Conservation (phyloP, 352 stramenopile genomes). For the Phytophthora ohioensis region DNA sequence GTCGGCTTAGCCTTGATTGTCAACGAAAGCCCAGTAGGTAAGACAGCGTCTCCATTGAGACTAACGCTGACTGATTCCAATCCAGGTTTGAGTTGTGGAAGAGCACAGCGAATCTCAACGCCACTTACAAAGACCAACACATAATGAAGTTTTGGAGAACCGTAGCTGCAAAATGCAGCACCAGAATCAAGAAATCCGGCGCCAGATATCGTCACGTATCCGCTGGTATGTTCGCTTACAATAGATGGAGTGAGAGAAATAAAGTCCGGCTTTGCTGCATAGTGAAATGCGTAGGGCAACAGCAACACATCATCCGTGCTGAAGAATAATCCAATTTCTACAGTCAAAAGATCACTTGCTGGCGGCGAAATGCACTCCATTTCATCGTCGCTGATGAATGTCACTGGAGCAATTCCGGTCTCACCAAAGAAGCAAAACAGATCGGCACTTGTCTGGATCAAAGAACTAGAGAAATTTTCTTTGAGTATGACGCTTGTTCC, state of each 20-base stretch:
- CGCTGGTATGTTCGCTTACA: slow-evolving; percentile 33
- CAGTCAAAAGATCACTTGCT: background rate
- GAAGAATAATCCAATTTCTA: slow-evolving; percentile 44
- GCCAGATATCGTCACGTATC: slow-evolving; percentile 43
- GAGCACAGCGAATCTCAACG: slow-evolving; percentile 36
- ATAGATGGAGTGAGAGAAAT: slow-evolving; percentile 27
- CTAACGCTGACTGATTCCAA: slow-evolving; percentile 36
- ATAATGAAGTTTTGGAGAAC: background rate
- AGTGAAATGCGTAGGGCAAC: slow-evolving; percentile 47
- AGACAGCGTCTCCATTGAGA: slow-evolving; percentile 35
- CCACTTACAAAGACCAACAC: slow-evolving; percentile 28
- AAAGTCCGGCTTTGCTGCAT: slow-evolving; percentile 33
- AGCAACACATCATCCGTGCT: slow-evolving; percentile 25
- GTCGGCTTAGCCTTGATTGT: slow-evolving; percentile 32
- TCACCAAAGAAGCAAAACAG: slow-evolving; percentile 51
- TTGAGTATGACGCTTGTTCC: slow-evolving; percentile 40
- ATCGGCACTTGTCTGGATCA: background rate
- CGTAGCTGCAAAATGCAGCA: slow-evolving; percentile 42
- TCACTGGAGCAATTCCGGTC: slow-evolving; percentile 7
- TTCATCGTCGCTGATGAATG: slow-evolving; percentile 13
- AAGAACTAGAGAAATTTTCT: slow-evolving; percentile 38
- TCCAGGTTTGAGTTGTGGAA: slow-evolving; percentile 38
- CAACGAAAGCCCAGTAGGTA: slow-evolving; percentile 30
- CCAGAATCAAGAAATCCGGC: slow-evolving; percentile 40
- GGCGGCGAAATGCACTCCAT: slow-evolving; percentile 42